A percentile compares a stretch with the other conserved stretches of the same genome.
phyloP scores from a whole-genome alignment of 2,329 filamentous ascomycete species.

The Diplocarpon rosae region DNA sequence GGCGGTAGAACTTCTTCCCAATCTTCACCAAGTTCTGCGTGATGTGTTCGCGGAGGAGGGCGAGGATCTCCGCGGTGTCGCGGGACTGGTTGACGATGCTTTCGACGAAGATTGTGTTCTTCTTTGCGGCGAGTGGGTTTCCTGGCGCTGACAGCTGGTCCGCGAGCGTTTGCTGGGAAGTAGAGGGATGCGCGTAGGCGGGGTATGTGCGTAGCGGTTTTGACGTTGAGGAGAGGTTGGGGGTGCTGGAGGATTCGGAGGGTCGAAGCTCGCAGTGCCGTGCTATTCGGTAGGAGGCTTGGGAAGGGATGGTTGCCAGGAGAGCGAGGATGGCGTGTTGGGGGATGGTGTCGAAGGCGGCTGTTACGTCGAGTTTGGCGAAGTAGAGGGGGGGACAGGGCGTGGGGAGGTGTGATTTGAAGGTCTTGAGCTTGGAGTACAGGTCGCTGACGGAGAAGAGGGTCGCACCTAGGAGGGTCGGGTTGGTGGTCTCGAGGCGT shows the following conservation, averaged over 20 bases:
- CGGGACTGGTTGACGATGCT: constrained; percentile 47
- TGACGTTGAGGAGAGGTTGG: background rate
- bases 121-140: constrained; percentile 29
- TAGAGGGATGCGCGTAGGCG: constrained; percentile 20
- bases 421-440: constrained; percentile 59
- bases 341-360: constrained; percentile 92
- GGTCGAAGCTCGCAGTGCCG: constrained; percentile 65
- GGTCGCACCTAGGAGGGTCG: constrained; percentile 60
- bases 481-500: constrained; percentile 33
- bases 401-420: constrained; percentile 43
- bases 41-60: constrained; percentile 71
- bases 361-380: constrained; percentile 82
- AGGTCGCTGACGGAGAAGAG: constrained; percentile 76
- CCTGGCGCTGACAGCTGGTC: constrained; percentile 17
- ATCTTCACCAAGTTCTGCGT: constrained; percentile 76
- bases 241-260: constrained; percentile 17
- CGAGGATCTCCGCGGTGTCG: constrained; percentile 48
- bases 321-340: constrained; percentile 62
- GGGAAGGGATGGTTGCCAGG: constrained; percentile 44
- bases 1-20: constrained; percentile 78
- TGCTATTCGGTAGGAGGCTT: constrained; percentile 56
- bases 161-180: constrained; percentile 24
- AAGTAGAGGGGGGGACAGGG: constrained; percentile 54
- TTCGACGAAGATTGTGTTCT: constrained; percentile 67
- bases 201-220: constrained; percentile 25